A percentile compares a stretch with the other conserved stretches of the same genome.
Conservation (phyloP, 768 basidiomycete species). For the Melanogaster broomeanus region DNA sequence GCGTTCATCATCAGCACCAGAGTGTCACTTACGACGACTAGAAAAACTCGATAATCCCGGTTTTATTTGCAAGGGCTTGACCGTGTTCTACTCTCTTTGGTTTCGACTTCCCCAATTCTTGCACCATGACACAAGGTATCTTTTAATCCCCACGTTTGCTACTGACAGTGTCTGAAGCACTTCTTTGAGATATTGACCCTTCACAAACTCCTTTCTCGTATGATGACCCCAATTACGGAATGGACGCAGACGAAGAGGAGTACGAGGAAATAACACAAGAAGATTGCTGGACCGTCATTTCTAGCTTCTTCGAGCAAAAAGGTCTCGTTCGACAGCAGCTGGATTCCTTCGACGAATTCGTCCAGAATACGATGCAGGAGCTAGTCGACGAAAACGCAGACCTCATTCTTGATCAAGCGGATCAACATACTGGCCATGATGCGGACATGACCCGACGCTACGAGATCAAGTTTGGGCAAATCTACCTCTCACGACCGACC, state of each 20-base stretch:
- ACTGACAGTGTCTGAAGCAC: slow-evolving; percentile 35
- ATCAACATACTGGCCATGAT: slow-evolving; percentile 91
- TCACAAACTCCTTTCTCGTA: slow-evolving; percentile 51
- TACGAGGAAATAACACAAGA: slow-evolving; percentile 86
- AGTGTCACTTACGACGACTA: neutral
- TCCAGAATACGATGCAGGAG: slow-evolving; percentile 99
- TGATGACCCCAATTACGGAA: slow-evolving; percentile 59
- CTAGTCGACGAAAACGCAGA: slow-evolving; percentile 96
- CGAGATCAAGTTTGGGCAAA: slow-evolving; percentile 97
- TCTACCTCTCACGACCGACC: slow-evolving; percentile 93
- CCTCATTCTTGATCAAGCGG: slow-evolving; percentile 93
- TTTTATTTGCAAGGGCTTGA: neutral
- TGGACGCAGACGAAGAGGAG: slow-evolving; percentile 56
- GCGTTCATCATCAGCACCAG: neutral
- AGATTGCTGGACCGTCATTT: slow-evolving; percentile 95
- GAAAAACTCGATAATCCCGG: neutral
- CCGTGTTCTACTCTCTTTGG: neutral
- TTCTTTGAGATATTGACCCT: slow-evolving; percentile 46
- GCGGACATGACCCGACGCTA: slow-evolving; percentile 86
- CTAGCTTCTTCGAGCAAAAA: slow-evolving; percentile 95
- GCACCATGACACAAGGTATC: slow-evolving; percentile 34
- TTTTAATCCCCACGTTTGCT: slow-evolving; percentile 14
- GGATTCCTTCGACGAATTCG: slow-evolving; percentile 98
- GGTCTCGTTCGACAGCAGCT: slow-evolving; percentile 98
- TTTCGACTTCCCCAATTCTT: neutral